Evolutionary conservation across 2,329 filamentous ascomycete species (phyloP).

Genomic region (Diaporthe sp.): DNA sequence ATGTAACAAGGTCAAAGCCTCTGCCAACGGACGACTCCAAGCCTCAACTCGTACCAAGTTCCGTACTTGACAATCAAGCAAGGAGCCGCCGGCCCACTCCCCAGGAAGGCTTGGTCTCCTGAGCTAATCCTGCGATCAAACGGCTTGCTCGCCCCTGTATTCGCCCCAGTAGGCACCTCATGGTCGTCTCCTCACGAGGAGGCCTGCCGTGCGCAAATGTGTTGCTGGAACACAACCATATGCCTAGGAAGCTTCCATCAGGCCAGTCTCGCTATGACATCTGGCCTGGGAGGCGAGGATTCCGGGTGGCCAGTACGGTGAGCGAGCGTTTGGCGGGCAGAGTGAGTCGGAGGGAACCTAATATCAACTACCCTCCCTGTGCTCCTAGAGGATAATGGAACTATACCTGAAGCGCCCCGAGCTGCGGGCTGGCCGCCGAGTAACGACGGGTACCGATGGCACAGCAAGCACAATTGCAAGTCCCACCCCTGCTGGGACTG

Average conservation of each 20-base stretch:
- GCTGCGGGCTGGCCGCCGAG: constrained; percentile 31
- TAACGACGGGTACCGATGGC: constrained; percentile 33
- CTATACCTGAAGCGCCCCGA: constrained; percentile 35
- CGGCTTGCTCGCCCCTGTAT: constrained; percentile 14
- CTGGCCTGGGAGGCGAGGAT: neutral
- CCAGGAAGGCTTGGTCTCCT: constrained; percentile 22
- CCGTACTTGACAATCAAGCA: constrained; percentile 40
- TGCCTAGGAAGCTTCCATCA: neutral
- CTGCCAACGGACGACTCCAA: constrained; percentile 28
- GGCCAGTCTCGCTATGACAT: neutral
- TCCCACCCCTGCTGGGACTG: constrained; percentile 34
- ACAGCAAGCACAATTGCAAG: constrained; percentile 27
- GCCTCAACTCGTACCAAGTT: constrained; percentile 28
- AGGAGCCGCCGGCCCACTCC: constrained; percentile 31
- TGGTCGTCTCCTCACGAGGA: neutral
- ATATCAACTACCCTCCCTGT: constrained; percentile 35
- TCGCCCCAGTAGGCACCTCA: neutral
- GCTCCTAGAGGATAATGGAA: constrained; percentile 11
- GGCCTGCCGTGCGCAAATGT: neutral
- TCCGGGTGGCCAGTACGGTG: neutral
- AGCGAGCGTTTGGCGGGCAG: neutral
- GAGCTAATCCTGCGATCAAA: constrained; percentile 29
- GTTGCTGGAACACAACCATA: constrained; percentile 3
- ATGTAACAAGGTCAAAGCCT: constrained; percentile 32
- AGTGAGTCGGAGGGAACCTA: neutral